Evolutionary conservation across 306 rosid species (phyloP).

Genomic region (Pyrus betulifolia): DNA sequence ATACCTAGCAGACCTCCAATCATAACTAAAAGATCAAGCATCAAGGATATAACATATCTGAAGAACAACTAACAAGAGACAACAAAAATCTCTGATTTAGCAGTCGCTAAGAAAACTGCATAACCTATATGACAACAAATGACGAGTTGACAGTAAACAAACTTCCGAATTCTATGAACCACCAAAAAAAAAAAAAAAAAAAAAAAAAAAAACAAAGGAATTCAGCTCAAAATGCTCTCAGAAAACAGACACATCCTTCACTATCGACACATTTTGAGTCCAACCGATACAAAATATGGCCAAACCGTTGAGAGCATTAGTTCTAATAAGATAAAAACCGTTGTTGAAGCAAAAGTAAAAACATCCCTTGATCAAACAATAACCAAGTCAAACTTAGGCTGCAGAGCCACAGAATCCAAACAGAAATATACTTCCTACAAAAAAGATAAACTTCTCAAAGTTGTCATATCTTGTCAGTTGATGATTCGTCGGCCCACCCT

Average conservation of each 20-base stretch:
- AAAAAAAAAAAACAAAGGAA: neutral
- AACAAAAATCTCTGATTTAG: neutral
- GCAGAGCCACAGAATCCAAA: constrained; percentile 24
- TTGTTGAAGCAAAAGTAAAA: constrained; percentile 15
- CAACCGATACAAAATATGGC: constrained; percentile 11
- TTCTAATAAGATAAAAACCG: neutral
- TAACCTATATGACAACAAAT: neutral
- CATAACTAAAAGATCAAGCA: constrained; percentile 13
- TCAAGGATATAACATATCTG: neutral
- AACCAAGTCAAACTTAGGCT: constrained; percentile 13
- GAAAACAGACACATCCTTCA: constrained; percentile 11
- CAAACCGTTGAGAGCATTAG: constrained; percentile 5
- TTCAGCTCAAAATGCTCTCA: neutral
- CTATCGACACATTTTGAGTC: constrained; percentile 1
- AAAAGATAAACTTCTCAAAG: constrained; percentile 9
- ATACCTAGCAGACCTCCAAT: constrained; percentile 6
- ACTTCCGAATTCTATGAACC: constrained; percentile 7
- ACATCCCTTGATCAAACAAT: constrained; percentile 5
- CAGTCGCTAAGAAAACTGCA: neutral
- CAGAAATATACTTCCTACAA: constrained; percentile 2
- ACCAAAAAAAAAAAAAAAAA: too few species aligned
- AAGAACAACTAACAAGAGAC: neutral
- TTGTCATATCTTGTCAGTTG: constrained; percentile 9
- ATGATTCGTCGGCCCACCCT: constrained; percentile 13
- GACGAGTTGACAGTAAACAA: neutral